Evolutionary conservation across 1,284 basidiomycete genomes (phyloP), one percentile per base, ranked within the genome.

Genomic region (Ustanciosporium gigantosporum): DNA sequence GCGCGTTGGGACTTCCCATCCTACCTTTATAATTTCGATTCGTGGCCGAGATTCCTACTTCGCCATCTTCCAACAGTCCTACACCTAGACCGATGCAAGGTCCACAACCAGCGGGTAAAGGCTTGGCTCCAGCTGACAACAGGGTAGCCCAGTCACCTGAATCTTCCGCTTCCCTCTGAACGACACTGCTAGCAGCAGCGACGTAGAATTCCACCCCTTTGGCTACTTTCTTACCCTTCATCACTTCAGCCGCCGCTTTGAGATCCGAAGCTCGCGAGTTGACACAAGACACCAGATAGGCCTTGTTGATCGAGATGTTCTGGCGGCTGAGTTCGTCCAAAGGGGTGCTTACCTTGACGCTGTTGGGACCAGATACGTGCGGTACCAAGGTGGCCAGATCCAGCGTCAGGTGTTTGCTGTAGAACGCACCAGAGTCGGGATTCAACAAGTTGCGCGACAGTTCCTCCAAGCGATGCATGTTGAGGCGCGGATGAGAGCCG

Each of bases 21-120:
- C 94, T 83, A 5, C 94, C 94, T 82, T 99, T 98, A 82, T 97
- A 99, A 77, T 99, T 99, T 77, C 94, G 83, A 80, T 99, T 99
- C 13, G 94, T 98, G 5, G 95, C 94, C 68, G 90, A 93, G 77
- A 99, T 98, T 1, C 94, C 94, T 2, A 88, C 87, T 80, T 98
- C 84, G 3, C 94, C 94, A 71, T 97, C 93, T 77, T 96, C 87
- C 20, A 98, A 81, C 44, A 98, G 81, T 14, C 95, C 95, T 1
- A 87, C 87, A 3, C 94, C 94, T 5, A 98, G 83, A 19, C 95
- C 95, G 60, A 98, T 99, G 79, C 95, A 99, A 0, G 94, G 94
- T 0, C 94, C 95, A 75, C 95, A 99, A 1, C 94, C 95, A 0
- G 94, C 89, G 5, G 95, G 94, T 0, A 98, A 83, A 0, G 88